Base-by-base conservation (phyloP, 2,329 filamentous ascomycete species). In the Zasmidium citrigriseum region DNA sequence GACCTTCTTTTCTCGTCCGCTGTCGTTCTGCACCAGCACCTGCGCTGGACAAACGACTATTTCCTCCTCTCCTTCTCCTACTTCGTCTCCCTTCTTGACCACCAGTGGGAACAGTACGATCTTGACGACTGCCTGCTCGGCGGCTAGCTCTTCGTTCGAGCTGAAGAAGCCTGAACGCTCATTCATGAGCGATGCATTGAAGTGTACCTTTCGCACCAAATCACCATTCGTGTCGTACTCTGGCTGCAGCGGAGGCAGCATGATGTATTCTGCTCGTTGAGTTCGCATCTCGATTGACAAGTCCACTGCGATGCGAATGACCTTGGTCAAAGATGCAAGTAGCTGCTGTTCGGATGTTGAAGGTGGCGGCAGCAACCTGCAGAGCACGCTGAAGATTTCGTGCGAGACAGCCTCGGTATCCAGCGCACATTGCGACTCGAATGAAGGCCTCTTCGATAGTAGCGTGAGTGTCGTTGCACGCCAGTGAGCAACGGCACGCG, bases 351-450 rank as follows among this genome's bases (percentile, higher is more conserved):
- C 89, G 56, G 93, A 81, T 67, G 95, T 86, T 54, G 86, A 83
- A 4, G 95, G 93, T 11, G 95, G 95, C 10, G 93, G 92, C 16
- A 99, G 85, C 66, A 99, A 88, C 64, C 86, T 87, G 60, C 88
- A 89, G 22, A 99, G 81, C 0, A 91, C 93, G 73, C 88, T 86
- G 75, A 95, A 90, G 67, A 99, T 87, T 68, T 93, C 93, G 69
- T 96, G 87, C 25, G 95, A 90, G n/a, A 99, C 93, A 27, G 93
- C 93, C 77, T 98, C 92, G 2, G 92, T 96, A 76, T 99, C 96
- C 68, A 89, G 87, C 55, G 90, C 87, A 68, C 92, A 89, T 76
- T 97, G 92, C 54, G 86, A 81, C 63, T 86, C 83, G 77, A 98
- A 99, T n/a, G 85, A 79, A 14, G 88, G 84, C 48, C 93, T 86